These are phyloP conservation scores for Fragaria nilgerrensis DNA, from an alignment of 306 rosid genomes.

Conservation along the genomic window DNA sequence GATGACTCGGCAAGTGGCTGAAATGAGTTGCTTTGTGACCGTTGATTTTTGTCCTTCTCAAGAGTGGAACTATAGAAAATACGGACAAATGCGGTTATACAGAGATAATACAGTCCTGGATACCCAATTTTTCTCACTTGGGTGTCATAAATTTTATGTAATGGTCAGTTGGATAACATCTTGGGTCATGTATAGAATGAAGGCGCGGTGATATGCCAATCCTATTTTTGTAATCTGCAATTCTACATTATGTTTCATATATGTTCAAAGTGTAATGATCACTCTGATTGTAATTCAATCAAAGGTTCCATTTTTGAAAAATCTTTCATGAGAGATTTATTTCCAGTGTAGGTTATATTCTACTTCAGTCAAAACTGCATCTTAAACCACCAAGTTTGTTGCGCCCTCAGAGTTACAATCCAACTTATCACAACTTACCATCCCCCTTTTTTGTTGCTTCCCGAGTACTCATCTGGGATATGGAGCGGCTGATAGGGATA, in stretches of 20 bases:
- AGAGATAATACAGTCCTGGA: constrained; percentile 1
- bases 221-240: neutral
- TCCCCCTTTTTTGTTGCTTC: too few species aligned
- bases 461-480: too few species aligned
- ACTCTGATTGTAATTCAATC: neutral
- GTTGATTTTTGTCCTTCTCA: neutral
- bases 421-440: too few species aligned
- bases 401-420: too few species aligned
- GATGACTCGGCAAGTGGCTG: constrained; percentile 56
- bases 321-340: neutral
- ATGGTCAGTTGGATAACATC: neutral
- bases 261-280: neutral
- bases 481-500: too few species aligned
- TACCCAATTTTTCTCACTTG: constrained; percentile 40
- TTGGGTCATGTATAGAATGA: constrained; percentile 25
- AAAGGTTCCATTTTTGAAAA: neutral
- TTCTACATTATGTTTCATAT: neutral
- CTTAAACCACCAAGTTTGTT: neutral
- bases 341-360: neutral
- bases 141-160: constrained; percentile 22
- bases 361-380: neutral
- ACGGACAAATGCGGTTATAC: constrained; percentile 7
- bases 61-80: neutral
- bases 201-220: neutral
- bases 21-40: constrained; percentile 8